Evolutionary conservation across 352 stramenopile species (phyloP), one percentile per base, ranked within the genome.

Genomic region (Globisporangium lucens): DNA sequence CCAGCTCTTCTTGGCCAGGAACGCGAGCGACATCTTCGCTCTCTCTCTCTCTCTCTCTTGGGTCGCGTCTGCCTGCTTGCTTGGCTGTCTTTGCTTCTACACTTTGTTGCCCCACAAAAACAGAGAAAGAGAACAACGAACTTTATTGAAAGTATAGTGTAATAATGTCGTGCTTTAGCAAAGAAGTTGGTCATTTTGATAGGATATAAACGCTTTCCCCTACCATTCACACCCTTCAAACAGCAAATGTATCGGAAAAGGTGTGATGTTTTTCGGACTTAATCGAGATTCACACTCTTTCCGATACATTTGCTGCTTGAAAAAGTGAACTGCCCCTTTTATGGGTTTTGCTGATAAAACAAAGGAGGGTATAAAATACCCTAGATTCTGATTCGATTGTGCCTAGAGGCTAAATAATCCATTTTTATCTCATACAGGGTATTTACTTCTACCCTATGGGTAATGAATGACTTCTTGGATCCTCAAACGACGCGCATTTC

Each of bases 1-100:
- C 95, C 95, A 99, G 87, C 93, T 98, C 89, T 98, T 99, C 90
- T 98, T 99, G 81, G 83, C 82, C 73, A 97, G 86, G 78, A 98
- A 99, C 72, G 83, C 91, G 73, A 97, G 89, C 70, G 84, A 97
- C 77, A 96, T 96, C 29, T 47, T 73, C 36, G 3, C 57, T 56
- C 17, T 20, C 33, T 35, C n/a, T 67, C 47, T 36, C 47, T 61
- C 65, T 15, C 62, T 24, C 24, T 24, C 24, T 24, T 24, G 24
- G 61, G 65, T 53, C 2, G 38, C 38, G 38, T 46, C 12, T 46
- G 38, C 8, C 29, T 41, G 22, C 27, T 2, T 52, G 13, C 13
- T 49, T n/a, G 6, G 38, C 38, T 46, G 38, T 46, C 38, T n/a
- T n/a, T 8, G 5, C 4, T n/a, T 49, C 41, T 15, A n/a, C 41